A percentile compares a stretch with the other conserved stretches of the same genome.
Conservation (phyloP, 176 grass and related monocot genomes). For the Oryza australiensis region DNA sequence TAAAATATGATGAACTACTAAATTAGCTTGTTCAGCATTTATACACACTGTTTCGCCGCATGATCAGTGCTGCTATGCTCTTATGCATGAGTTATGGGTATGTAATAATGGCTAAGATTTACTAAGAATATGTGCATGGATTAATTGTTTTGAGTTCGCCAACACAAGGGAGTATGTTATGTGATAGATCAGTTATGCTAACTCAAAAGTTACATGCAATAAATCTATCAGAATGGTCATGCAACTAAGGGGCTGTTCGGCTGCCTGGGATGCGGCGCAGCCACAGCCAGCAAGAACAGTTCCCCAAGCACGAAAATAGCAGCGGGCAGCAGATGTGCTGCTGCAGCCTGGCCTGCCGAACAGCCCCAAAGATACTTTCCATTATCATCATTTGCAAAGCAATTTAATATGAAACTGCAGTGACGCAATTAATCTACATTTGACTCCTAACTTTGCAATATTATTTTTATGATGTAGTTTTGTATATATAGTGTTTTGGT, state of each 20-base stretch:
- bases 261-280: no score
- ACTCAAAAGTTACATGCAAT: neutral
- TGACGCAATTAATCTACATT: neutral
- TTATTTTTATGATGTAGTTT: neutral
- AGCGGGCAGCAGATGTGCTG: no score
- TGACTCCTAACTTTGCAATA: neutral
- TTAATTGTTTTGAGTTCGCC: neutral
- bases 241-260: neutral
- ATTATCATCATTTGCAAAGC: neutral
- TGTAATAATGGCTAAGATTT: neutral
- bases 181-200: neutral
- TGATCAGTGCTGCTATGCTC: neutral
- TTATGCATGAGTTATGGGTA: neutral
- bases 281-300: no score
- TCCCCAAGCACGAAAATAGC: no score
- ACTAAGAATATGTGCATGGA: neutral
- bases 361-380: neutral
- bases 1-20: neutral
- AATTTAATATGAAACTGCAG: neutral
- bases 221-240: neutral
- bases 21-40: neutral
- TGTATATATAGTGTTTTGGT: neutral
- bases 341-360: no score
- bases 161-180: neutral
- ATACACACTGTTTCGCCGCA: neutral